phyloP scores from a whole-genome alignment of 805 yeast species.

The Yarrowia alimentaria region DNA sequence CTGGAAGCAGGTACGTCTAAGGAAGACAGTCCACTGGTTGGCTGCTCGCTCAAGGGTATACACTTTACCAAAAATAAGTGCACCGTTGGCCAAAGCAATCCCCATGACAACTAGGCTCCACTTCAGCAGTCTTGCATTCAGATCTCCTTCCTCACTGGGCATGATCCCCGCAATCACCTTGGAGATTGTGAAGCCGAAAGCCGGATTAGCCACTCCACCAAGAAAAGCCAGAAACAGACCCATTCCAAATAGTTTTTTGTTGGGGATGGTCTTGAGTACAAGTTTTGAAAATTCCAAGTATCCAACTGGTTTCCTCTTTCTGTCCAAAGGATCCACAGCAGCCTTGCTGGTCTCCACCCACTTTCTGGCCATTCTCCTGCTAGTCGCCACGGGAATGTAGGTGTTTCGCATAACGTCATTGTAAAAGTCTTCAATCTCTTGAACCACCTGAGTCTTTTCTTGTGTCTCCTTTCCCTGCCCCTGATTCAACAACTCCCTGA shows the following conservation, averaged over 20 bases:
- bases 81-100: slow-evolving; percentile 64
- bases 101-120: slow-evolving; percentile 71
- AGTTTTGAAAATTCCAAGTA: slow-evolving; percentile 5
- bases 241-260: slow-evolving; percentile 37
- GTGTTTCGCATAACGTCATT: background rate
- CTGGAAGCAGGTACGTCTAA: slow-evolving; percentile 52
- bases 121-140: slow-evolving; percentile 36
- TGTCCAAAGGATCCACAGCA: background rate
- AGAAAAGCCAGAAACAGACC: slow-evolving; percentile 57
- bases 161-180: slow-evolving; percentile 64
- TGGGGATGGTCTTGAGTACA: slow-evolving; percentile 28
- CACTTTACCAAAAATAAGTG: slow-evolving; percentile 51
- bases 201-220: slow-evolving; percentile 67
- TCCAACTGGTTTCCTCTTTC: slow-evolving; percentile 3
- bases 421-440: slow-evolving; percentile 1
- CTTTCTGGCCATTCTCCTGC: background rate
- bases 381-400: background rate
- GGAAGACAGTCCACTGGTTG: slow-evolving; percentile 61
- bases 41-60: slow-evolving; percentile 55
- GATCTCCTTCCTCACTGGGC: slow-evolving; percentile 41
- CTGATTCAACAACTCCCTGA: slow-evolving; percentile 7
- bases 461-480: slow-evolving; percentile 1
- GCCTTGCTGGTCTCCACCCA: background rate
- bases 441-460: background rate
- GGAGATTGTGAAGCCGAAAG: slow-evolving; percentile 76